Evolutionary conservation across 345 rosid species (phyloP).

Genomic region (Aurinia saxatilis): DNA sequence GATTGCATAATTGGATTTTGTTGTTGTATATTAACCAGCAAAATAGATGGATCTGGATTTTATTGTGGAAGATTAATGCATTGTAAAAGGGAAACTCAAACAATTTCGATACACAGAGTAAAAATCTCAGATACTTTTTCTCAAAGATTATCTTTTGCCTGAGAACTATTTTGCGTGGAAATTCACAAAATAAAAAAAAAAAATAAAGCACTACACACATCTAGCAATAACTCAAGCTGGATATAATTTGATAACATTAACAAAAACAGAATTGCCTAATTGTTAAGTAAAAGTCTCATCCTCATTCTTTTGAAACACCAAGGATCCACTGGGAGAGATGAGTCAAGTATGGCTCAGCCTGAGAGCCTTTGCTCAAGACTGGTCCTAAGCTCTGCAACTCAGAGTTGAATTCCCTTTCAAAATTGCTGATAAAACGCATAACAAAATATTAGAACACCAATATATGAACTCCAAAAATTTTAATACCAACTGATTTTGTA

Average conservation of each 20-base stretch:
- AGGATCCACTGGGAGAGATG: slow-evolving; percentile 97
- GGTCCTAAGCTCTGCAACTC: slow-evolving; percentile 90
- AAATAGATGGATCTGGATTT: slow-evolving; percentile 11
- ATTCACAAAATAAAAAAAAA: not conserved
- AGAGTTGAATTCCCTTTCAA: slow-evolving; percentile 73
- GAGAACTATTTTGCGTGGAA: slow-evolving; percentile 13
- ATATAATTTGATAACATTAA: not conserved
- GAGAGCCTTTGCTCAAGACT: slow-evolving; percentile 68
- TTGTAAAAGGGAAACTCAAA: not conserved
- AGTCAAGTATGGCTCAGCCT: slow-evolving; percentile 88
- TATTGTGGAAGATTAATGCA: slow-evolving; percentile 1
- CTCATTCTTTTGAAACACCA: slow-evolving; percentile 50
- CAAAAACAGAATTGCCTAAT: not conserved
- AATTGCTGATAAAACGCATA: slow-evolving; percentile 45
- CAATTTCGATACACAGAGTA: not conserved
- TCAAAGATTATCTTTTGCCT: not conserved
- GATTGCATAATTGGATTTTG: slow-evolving; percentile 16
- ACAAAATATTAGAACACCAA: not conserved
- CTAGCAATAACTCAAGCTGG: slow-evolving; percentile 5
- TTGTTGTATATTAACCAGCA: slow-evolving; percentile 10
- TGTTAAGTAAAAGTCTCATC: slow-evolving; percentile 3
- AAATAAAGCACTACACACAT: slow-evolving; percentile 3
- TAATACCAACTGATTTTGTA: not conserved
- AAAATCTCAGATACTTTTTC: not conserved
- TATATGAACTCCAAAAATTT: not conserved